Conservation (phyloP, 139 green algal genomes). For the Zygnema circumcarinatum region DNA sequence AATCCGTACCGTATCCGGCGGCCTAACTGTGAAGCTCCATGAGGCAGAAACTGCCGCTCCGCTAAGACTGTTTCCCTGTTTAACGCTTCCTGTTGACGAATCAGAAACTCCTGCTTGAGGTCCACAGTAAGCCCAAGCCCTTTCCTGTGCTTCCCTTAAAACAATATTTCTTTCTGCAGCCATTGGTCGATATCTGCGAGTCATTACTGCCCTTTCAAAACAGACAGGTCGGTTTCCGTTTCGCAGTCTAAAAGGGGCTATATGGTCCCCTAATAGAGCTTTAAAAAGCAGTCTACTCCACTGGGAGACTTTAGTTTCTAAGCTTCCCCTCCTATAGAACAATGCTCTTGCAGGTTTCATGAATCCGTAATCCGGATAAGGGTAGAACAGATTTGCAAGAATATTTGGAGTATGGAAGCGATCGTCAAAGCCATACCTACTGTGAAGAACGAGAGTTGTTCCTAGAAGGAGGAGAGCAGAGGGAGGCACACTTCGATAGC, state of each 20-base stretch:
- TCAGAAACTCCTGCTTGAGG: neutral
- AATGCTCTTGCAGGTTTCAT: constrained; percentile 29
- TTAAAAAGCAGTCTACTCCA: constrained; percentile 40
- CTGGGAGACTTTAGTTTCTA: constrained; percentile 26
- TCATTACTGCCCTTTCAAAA: constrained; percentile 42
- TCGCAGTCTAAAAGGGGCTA: constrained; percentile 39
- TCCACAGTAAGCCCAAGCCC: constrained; percentile 32
- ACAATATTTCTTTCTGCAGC: constrained; percentile 30
- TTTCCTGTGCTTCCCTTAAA: constrained; percentile 37
- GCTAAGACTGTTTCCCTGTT: neutral
- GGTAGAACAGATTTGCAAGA: constrained; percentile 47
- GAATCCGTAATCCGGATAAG: constrained; percentile 45
- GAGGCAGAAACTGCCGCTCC: neutral
- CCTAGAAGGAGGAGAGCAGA: constrained; percentile 36
- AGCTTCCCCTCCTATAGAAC: constrained; percentile 29
- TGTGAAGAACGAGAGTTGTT: constrained; percentile 40
- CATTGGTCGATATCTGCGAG: constrained; percentile 21
- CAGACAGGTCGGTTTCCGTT: constrained; percentile 34
- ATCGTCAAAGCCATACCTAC: constrained; percentile 40
- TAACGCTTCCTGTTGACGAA: no score
- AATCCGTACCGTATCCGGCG: neutral
- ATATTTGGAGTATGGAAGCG: constrained; percentile 50
- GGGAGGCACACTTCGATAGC: constrained; percentile 9
- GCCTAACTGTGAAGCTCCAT: neutral
- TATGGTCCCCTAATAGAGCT: constrained; percentile 30